phyloP scores from a whole-genome alignment of 78 protist genomes.

The Dictyostelium citrinum region DNA sequence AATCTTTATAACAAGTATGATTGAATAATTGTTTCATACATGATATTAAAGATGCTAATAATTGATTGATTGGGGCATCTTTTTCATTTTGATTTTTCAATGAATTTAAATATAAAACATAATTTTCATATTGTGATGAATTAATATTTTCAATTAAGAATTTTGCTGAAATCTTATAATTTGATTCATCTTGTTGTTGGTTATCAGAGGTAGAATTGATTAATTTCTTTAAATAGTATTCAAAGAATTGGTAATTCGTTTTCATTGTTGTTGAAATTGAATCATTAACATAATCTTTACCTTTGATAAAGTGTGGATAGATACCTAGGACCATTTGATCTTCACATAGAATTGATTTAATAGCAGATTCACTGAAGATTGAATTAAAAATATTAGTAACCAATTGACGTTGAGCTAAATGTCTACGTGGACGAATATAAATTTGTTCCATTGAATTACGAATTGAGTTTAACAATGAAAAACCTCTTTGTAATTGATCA shows the following conservation, averaged over 20 bases:
- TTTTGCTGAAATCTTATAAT: conserved; percentile 1
- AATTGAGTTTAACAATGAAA: background rate
- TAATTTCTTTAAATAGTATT: background rate
- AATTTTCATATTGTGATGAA: background rate
- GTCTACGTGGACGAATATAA: conserved; percentile 67
- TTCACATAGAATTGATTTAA: background rate
- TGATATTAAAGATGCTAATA: background rate
- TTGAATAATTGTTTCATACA: conserved; percentile 18
- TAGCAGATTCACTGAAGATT: background rate
- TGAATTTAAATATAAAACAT: background rate
- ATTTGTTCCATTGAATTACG: conserved; percentile 63
- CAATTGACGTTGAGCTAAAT: background rate
- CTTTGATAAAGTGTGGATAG: conserved; percentile 13
- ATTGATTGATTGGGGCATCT: background rate
- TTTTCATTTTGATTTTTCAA: background rate
- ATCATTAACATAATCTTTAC: background rate
- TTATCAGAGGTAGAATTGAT: no score
- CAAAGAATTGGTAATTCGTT: background rate
- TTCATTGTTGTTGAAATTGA: background rate
- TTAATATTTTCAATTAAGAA: conserved; percentile 11
- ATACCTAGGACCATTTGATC: background rate
- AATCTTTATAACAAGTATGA: background rate
- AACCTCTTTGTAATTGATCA: conserved; percentile 71
- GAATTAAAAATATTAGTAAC: background rate
- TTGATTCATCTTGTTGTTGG: background rate